These are phyloP conservation scores for Pistacia atlantica DNA, from an alignment of 345 rosid species.

Conservation along the genomic window DNA sequence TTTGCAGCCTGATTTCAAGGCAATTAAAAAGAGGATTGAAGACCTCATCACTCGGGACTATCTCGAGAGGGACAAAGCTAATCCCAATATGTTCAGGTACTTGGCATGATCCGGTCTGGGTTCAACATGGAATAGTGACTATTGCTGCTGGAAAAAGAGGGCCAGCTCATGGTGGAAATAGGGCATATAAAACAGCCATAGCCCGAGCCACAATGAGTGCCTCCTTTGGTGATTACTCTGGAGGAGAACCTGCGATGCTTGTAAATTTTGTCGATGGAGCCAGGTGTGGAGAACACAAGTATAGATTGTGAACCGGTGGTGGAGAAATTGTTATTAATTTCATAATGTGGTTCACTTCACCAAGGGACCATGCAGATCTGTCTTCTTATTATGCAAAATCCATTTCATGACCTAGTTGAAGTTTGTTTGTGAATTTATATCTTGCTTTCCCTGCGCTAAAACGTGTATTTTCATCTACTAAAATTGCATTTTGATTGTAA, in stretches of 20 bases:
- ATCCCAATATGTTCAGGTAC: constrained; percentile 54
- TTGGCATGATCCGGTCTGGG: constrained; percentile 44
- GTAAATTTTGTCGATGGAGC: constrained; percentile 35
- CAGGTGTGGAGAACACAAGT: constrained; percentile 30
- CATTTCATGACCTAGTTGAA: constrained; percentile 9
- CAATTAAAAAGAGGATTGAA: constrained; percentile 75
- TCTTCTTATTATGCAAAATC: constrained; percentile 11
- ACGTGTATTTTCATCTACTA: constrained; percentile 2
- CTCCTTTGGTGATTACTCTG: constrained; percentile 20
- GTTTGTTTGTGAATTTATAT: constrained; percentile 1
- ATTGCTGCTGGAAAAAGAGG: constrained; percentile 18
- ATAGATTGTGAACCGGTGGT: constrained; percentile 18
- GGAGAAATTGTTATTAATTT: constrained; percentile 27
- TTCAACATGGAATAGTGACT: constrained; percentile 16
- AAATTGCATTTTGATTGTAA: constrained; percentile 15
- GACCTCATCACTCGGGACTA: constrained; percentile 71
- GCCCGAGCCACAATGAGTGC: neutral
- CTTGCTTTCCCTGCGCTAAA: neutral
- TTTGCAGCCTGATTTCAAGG: constrained; percentile 80
- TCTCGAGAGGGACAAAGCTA: constrained; percentile 64
- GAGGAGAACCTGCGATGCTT: constrained; percentile 27
- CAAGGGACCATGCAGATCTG: constrained; percentile 6
- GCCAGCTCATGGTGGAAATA: constrained; percentile 8
- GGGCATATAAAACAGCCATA: constrained; percentile 22
- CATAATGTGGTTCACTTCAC: constrained; percentile 22